Base-by-base conservation (phyloP, 1,284 basidiomycete genomes). In the Violaceomyces palustris region DNA sequence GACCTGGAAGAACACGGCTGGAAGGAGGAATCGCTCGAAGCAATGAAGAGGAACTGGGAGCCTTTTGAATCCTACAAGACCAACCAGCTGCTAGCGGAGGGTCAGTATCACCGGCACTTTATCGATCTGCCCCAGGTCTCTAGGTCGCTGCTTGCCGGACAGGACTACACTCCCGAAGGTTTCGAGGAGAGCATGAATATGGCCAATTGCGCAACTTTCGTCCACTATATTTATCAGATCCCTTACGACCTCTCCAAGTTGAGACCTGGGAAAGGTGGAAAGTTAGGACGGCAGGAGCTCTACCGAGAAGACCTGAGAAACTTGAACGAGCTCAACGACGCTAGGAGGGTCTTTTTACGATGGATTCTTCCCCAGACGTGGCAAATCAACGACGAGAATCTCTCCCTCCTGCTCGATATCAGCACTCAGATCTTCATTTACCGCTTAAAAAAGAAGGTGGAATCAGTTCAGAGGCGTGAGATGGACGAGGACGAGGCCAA, bases 161-260 rank as follows among this genome's bases (percentile, higher is more conserved):
- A 41, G 0, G 39, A 52, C n/a, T 22, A 38, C 8, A 42, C 28
- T 4, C 46, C 49, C 5, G 51, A 57, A 6, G 50, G 45, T 3
- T 49, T 64, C 24, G 39, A 49, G 8, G 61, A 64, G 12, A 49
- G 54, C 4, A 53, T 66, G 54, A 48, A 44, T 29, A 53, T 66
- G 45, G 63, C 54, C 45, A 66, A 66, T 32, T 58, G 57, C 23
- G 63, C 63, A 11, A 63, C 63, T 3, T 66, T 66, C 40, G 53
- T 66, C 1, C 60, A 64, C 35, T 63, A 63, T 47, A 44, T 66
- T 18, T 61, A 57, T 24, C 59, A 62, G 33, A 40, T 62, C 6
- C 59, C 54, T 0, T 38, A 36, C n/a, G 37, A 55, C 15, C 39
- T 43, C 3, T 40, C 28, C 3, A 36, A 30, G 14, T 58, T 52